A percentile compares a stretch with the other conserved stretches of the same genome.
Conservation (phyloP, 1,284 basidiomycete genomes). For the Heterobasidion annosum region DNA sequence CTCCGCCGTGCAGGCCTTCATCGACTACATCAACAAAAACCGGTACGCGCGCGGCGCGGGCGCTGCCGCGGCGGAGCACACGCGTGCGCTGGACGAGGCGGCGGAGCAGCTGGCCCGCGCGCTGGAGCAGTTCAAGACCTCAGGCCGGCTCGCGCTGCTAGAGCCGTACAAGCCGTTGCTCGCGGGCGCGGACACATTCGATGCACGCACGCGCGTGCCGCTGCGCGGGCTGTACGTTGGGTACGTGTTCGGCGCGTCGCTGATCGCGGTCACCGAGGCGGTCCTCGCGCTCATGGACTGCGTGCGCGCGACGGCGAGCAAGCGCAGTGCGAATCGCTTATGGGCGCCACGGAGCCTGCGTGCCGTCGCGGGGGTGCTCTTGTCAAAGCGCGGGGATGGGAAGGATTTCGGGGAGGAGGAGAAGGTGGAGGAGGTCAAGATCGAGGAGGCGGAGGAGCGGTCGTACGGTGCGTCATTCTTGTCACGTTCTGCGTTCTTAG, state of each 20-base stretch:
- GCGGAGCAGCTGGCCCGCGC: conserved; percentile 26
- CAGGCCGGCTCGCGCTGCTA: conserved; percentile 33
- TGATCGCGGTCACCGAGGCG: conserved; percentile 31
- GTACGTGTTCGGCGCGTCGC: conserved; percentile 37
- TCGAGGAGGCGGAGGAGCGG: conserved; percentile 17
- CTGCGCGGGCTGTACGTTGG: conserved; percentile 35
- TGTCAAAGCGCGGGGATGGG: conserved; percentile 9
- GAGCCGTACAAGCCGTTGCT: conserved; percentile 34
- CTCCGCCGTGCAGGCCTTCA: conserved; percentile 21
- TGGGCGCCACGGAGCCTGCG: conserved; percentile 45
- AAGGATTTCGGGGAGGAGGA: conserved; percentile 13
- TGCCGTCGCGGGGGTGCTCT: conserved; percentile 25
- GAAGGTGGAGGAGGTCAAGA: conserved; percentile 23
- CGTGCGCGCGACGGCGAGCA: conserved; percentile 29
- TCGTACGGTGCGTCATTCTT: conserved; percentile 25
- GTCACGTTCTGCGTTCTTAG: not conserved
- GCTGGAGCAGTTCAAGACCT: conserved; percentile 29
- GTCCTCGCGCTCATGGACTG: conserved; percentile 34
- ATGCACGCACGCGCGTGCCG: conserved; percentile 12
- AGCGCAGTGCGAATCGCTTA: conserved; percentile 29
- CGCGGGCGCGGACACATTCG: not conserved
- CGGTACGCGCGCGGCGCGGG: conserved; percentile 28
- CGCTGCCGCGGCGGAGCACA: conserved; percentile 14
- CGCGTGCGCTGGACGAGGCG: conserved; percentile 26
- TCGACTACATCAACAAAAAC: conserved; percentile 36